A percentile compares a stretch with the other conserved stretches of the same genome.
These are phyloP conservation scores for Bremia lactucae DNA, from an alignment of 352 stramenopile species.

Conservation along the genomic window DNA sequence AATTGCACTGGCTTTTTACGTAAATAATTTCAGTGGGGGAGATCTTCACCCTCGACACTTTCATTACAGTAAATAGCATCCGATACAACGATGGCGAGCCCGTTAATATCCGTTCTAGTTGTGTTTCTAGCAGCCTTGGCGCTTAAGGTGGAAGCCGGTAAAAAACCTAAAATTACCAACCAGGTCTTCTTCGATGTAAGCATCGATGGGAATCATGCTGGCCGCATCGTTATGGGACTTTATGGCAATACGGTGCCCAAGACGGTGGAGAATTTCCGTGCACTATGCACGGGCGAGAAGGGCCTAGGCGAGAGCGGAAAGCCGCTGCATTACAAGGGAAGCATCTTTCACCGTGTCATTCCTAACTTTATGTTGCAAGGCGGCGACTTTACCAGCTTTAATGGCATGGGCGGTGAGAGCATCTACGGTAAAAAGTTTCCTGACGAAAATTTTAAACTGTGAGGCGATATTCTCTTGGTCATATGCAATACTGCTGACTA, in stretches of 20 bases:
- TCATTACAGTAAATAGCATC: background rate
- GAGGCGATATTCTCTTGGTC: constrained; percentile 5
- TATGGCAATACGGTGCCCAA: constrained; percentile 83
- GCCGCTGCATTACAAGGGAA: constrained; percentile 94
- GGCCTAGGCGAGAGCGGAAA: constrained; percentile 90
- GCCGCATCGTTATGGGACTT: constrained; percentile 76
- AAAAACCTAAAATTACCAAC: constrained; percentile 72
- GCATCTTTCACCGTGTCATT: constrained; percentile 96
- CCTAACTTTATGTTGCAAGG: constrained; percentile 89
- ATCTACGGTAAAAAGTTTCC: constrained; percentile 76
- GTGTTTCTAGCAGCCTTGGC: constrained; percentile 30
- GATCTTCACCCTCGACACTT: constrained; percentile 5
- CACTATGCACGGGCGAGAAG: constrained; percentile 96
- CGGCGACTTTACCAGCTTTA: constrained; percentile 74
- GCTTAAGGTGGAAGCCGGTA: constrained; percentile 25
- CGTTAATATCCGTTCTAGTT: constrained; percentile 31
- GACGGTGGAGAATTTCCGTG: constrained; percentile 93
- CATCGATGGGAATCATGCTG: constrained; percentile 83
- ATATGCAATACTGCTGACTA: background rate
- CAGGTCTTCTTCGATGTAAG: constrained; percentile 95
- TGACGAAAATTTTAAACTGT: constrained; percentile 85
- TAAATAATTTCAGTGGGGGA: background rate
- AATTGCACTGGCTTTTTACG: no score
- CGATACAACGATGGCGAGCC: constrained; percentile 35
- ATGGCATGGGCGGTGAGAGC: constrained; percentile 62